These are phyloP conservation scores for Pseudogymnoascus sp. DNA, from an alignment of 2,329 filamentous ascomycete genomes.

Conservation along the genomic window DNA sequence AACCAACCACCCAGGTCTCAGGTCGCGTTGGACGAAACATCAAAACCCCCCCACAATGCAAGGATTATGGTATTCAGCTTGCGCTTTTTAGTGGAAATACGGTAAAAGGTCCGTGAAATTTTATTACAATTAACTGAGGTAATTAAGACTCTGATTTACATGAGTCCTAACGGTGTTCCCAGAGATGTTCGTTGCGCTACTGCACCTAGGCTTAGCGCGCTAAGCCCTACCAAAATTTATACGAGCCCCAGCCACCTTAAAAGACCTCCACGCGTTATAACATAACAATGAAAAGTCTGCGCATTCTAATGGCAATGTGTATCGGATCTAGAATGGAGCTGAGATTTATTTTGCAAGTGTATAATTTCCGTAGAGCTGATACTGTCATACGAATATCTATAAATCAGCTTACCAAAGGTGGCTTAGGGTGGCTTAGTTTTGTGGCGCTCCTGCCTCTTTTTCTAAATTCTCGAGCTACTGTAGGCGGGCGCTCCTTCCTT, in stretches of 20 bases:
- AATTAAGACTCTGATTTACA: not conserved
- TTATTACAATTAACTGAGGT: not conserved
- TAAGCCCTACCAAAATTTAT: not conserved
- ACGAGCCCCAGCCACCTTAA: not conserved
- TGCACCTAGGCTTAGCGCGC: not conserved
- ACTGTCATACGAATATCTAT: not conserved
- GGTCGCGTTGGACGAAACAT: constrained; percentile 2
- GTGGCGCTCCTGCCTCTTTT: not conserved
- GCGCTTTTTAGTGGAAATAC: not conserved
- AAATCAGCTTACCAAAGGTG: not conserved
- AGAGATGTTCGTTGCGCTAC: not conserved
- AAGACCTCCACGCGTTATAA: not conserved
- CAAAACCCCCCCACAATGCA: constrained; percentile 2
- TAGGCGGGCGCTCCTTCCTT: not conserved
- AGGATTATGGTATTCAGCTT: not conserved
- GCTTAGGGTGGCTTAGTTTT: not conserved
- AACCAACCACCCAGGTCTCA: constrained; percentile 2
- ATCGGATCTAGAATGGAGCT: not conserved
- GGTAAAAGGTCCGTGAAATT: not conserved
- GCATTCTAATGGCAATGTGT: not conserved
- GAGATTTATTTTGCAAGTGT: not conserved
- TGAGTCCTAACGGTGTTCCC: not conserved
- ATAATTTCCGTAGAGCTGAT: not conserved
- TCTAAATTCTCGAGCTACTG: not conserved
- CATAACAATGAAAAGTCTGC: not conserved